These are phyloP conservation scores for Pseudogymnoascus sp. DNA, from an alignment of 2,329 filamentous ascomycete genomes.

Conservation along the genomic window DNA sequence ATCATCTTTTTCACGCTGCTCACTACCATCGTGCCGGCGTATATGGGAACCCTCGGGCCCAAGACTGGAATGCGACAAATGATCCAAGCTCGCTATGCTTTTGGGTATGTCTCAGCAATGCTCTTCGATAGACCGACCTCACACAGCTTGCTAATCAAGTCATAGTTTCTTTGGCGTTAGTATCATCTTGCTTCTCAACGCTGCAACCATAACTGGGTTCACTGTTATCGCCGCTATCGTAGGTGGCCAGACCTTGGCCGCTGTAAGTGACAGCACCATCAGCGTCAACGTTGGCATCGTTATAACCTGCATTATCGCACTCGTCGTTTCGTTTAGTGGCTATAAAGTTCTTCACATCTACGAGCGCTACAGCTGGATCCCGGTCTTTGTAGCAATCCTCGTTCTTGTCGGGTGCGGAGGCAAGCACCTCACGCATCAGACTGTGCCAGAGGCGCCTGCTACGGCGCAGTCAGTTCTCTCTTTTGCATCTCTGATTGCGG, in stretches of 20 bases:
- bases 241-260: slow-evolving; percentile 51
- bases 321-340: slow-evolving; percentile 57
- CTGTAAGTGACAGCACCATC: slow-evolving; percentile 42
- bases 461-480: slow-evolving; percentile 43
- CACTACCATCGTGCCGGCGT: slow-evolving; percentile 47
- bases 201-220: slow-evolving; percentile 58
- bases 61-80: slow-evolving; percentile 60
- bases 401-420: slow-evolving; percentile 50
- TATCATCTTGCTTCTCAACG: slow-evolving; percentile 54
- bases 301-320: slow-evolving; percentile 48
- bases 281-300: slow-evolving; percentile 52
- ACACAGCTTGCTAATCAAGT: slow-evolving; percentile 11
- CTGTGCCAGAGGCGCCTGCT: slow-evolving; percentile 32
- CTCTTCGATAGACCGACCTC: slow-evolving; percentile 12
- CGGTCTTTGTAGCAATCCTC: slow-evolving; percentile 46
- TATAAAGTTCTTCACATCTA: slow-evolving; percentile 51
- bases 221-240: slow-evolving; percentile 55
- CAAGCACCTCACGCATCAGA: slow-evolving; percentile 42
- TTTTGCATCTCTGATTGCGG: slow-evolving; percentile 55
- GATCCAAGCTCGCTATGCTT: slow-evolving; percentile 57
- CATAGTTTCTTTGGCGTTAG: slow-evolving; percentile 48
- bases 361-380: slow-evolving; percentile 51
- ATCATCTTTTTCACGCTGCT: slow-evolving; percentile 58
- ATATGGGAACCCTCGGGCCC: slow-evolving; percentile 50
- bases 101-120: slow-evolving; percentile 36